phyloP scores from a whole-genome alignment of 2,329 filamentous ascomycete species.

The Lachnellula arida region DNA sequence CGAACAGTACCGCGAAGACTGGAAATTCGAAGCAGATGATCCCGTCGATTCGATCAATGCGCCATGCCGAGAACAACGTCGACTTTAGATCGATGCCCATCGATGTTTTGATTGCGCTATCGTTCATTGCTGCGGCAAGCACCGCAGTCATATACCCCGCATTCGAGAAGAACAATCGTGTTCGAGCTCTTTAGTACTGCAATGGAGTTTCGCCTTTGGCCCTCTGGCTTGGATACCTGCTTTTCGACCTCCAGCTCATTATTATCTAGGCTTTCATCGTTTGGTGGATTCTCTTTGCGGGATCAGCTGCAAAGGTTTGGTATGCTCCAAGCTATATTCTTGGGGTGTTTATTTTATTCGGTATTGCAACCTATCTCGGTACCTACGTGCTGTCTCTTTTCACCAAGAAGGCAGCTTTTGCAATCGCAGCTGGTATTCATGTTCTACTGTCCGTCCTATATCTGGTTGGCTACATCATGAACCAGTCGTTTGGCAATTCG shows the following conservation, averaged over 20 bases:
- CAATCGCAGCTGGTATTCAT: constrained; percentile 25
- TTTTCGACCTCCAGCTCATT: constrained; percentile 28
- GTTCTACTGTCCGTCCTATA: constrained; percentile 41
- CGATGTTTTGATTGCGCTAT: constrained; percentile 17
- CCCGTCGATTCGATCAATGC: constrained; percentile 12
- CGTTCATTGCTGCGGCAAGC: constrained; percentile 21
- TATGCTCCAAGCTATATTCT: constrained; percentile 21
- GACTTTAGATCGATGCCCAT: constrained; percentile 14
- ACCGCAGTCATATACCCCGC: constrained; percentile 27
- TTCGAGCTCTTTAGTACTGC: constrained; percentile 26
- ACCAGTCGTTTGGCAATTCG: constrained; percentile 53
- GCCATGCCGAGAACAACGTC: constrained; percentile 10
- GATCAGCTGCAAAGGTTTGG: constrained; percentile 15
- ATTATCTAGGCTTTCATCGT: constrained; percentile 22
- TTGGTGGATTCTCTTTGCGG: constrained; percentile 20
- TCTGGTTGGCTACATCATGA: constrained; percentile 44
- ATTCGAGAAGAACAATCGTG: constrained; percentile 23
- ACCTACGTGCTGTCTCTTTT: constrained; percentile 25
- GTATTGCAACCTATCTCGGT: constrained; percentile 26
- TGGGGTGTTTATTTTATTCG: constrained; percentile 25
- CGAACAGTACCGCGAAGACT: constrained; percentile 16
- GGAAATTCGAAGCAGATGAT: constrained; percentile 12
- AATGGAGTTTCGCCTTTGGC: constrained; percentile 27
- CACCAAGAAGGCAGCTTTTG: constrained; percentile 25
- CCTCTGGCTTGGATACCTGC: constrained; percentile 25